Base-by-base conservation (phyloP, 768 basidiomycete species). In the Auriscalpium microsporum region DNA sequence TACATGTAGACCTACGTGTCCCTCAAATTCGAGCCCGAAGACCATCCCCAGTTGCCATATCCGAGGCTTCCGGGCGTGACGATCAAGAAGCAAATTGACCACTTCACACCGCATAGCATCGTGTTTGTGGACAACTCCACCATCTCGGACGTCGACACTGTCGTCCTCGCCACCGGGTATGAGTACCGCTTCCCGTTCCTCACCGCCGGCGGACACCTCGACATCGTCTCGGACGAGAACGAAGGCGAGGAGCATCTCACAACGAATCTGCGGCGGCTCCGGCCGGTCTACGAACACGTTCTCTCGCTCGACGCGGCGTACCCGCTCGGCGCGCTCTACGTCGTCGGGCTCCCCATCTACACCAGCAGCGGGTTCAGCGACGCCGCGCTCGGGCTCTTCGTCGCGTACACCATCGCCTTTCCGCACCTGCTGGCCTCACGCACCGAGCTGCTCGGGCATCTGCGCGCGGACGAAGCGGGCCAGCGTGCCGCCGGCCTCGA, bases 101-200 rank as follows among this genome's bases (percentile, higher is more conserved):
- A 77, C 64, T 80, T 84, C 62, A 77, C 76, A 0, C 50, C 63
- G 6, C 60, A 72, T 9, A 69, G 68, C 4, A 64, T 81, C 37
- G 71, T 77, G 13, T 81, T 84, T 58, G 60, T 59, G 0, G 81
- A 83, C 60, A 77, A 75, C 13, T 72, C 76, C 1, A 55, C 63
- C 1, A 53, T 72, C 3, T 40, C 55, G 17, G 68, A 73, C 42
- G 72, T 78, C 35, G 78, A 82, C 55, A 60, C 71, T 8, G 67
- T 84, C 38, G 61, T 83, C 34, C 73, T 83, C 14, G 80, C 68
- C 0, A 83, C 80, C 0, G 82, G 83, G 8, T 84, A 84, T 61
- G 71, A 81, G 54, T 57, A 77, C 50, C 71, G 70, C 21, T 68
- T 80, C 8, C 81, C 81, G 0, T 83, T 83, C 73, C 65, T 76